Evolutionary conservation across 2,329 filamentous ascomycete species (phyloP), one percentile per base, ranked within the genome.

Genomic region (Aspergillus thermomutatus): DNA sequence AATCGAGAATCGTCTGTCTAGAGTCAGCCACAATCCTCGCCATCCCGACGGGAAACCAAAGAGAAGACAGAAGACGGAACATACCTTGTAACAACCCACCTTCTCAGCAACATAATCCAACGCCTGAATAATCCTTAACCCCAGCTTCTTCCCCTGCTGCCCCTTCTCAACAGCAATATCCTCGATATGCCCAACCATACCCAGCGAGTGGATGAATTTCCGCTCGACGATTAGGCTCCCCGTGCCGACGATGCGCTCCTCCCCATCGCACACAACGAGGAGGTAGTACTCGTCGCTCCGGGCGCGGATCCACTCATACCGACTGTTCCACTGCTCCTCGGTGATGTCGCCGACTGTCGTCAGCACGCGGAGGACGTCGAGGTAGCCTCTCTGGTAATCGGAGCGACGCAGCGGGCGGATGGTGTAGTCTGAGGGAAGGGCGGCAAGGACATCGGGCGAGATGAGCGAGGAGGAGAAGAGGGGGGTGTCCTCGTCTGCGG

Each of bases 71-170:
- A 43, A 55, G 47, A 49, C 11, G 19, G 23, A 52, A 71, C 71
- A 56, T 70, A 82, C 81, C 88, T 91, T 97, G 78, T 97, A 97
- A 78, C 93, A 97, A 54, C 93, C 94, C 56, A 94, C 87, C 72
- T 91, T 85, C 72, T 91, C 86, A 54, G 92, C 92, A 58, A 97
- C 87, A 72, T 83, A 89, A 76, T 97, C 92, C 70, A 99, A 83
- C 7, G 93, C 92, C 78, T 97, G 91, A 68, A 97, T 97, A 64
- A 97, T 88, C 64, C 91, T 85, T 70, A 97, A 79, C 4, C 94
- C 94, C 46, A 97, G 82, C 79, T 96, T 97, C 85, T 97, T 97
- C 66, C 94, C 94, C 77, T 97, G 94, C 78, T 97, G 92, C 68
- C 95, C 90, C 77, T 92, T 92, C 63, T 90, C 87, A 40, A 99